phyloP scores from a whole-genome alignment of 495 filamentous ascomycete genomes.

The Aspergillus indologenus region DNA sequence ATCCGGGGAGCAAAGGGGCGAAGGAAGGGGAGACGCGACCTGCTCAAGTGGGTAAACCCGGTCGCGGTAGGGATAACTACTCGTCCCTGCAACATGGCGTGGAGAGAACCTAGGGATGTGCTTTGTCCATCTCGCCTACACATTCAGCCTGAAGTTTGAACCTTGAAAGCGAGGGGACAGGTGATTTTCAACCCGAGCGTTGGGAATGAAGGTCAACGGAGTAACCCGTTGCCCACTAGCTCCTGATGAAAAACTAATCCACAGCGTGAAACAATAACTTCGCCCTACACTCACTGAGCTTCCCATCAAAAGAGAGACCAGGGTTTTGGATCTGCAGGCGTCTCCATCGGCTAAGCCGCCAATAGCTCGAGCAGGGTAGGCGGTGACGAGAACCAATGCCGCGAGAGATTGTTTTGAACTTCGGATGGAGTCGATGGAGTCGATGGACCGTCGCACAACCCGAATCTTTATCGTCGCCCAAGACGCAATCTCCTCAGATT shows the following conservation, averaged over 20 bases:
- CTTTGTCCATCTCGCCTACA: constrained; percentile 1
- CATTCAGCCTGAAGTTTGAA: background rate
- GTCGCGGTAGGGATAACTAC: background rate
- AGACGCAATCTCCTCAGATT: background rate
- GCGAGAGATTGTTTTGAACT: background rate
- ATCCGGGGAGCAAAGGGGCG: constrained; percentile 1
- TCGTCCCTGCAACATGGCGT: constrained; percentile 2
- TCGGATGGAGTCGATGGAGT: constrained; percentile 3
- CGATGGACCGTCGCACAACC: background rate
- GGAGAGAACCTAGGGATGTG: background rate
- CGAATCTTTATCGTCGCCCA: background rate
- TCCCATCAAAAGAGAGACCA: background rate
- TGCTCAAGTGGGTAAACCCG: constrained; percentile 7
- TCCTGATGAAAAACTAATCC: background rate
- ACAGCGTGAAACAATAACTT: background rate
- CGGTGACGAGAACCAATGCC: background rate
- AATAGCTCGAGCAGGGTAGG: background rate
- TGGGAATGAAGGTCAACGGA: background rate
- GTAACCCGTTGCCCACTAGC: background rate
- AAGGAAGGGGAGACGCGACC: background rate
- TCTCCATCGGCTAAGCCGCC: constrained; percentile 3
- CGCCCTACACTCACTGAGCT: too few species aligned
- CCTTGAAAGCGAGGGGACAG: background rate
- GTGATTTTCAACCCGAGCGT: background rate
- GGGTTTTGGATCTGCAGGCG: constrained; percentile 1